Percentiles rank a stretch among this genome's conserved stretches.
phyloP scores from a whole-genome alignment of 306 rosid genomes.

The Astragalus membranaceus region DNA sequence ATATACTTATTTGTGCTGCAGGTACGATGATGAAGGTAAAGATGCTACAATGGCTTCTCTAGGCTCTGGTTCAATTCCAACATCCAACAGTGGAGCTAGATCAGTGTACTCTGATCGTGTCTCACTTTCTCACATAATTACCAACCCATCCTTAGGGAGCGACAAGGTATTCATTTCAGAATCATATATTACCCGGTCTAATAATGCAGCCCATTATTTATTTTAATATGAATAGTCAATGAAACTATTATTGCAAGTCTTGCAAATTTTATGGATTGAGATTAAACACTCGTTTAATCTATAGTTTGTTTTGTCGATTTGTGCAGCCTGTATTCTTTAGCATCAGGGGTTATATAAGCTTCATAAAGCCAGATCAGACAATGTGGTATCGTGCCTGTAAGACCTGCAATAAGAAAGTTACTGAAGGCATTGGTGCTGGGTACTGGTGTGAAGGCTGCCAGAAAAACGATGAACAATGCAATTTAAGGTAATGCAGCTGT shows the following conservation, averaged over 20 bases:
- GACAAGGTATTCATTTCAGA: constrained; percentile 53
- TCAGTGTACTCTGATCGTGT: constrained; percentile 76
- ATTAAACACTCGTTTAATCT: background rate
- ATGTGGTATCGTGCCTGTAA: constrained; percentile 95
- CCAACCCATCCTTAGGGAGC: constrained; percentile 58
- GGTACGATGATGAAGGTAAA: constrained; percentile 93
- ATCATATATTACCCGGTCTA: background rate
- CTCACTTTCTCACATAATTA: constrained; percentile 43
- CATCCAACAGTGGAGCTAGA: constrained; percentile 40
- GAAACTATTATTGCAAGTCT: background rate
- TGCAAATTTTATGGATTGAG: background rate
- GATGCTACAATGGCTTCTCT: constrained; percentile 59
- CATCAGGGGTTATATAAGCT: constrained; percentile 57
- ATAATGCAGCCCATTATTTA: background rate
- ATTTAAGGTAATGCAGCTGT: constrained; percentile 41
- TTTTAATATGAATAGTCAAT: background rate
- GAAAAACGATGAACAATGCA: constrained; percentile 67
- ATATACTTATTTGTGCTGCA: constrained; percentile 1
- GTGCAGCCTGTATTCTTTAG: constrained; percentile 68
- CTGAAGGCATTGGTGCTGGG: constrained; percentile 63
- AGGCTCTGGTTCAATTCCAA: constrained; percentile 47
- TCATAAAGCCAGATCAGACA: constrained; percentile 71
- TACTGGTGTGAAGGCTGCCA: constrained; percentile 94
- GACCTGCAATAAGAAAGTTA: constrained; percentile 83
- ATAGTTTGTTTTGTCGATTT: constrained; percentile 7